Percentiles rank a stretch among this genome's conserved stretches.
phyloP scores from a whole-genome alignment of 2,329 filamentous ascomycete species.

The Pseudocercospora crystallina region DNA sequence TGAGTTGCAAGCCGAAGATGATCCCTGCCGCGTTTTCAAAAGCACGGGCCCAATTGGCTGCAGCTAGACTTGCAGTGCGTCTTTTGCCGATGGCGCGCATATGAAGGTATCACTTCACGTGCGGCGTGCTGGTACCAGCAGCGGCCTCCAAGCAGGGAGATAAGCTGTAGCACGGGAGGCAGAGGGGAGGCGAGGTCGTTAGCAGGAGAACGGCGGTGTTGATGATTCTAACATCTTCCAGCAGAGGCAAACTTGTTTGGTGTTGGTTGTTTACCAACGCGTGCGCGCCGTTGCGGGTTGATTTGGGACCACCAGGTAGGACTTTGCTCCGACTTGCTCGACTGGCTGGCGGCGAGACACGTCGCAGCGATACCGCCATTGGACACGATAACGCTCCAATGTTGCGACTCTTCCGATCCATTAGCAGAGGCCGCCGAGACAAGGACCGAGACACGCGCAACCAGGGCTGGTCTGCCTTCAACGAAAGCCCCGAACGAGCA shows the following conservation, averaged over 20 bases:
- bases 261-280: conserved; percentile 5
- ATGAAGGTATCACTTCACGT: conserved; percentile 14
- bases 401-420: conserved; percentile 27
- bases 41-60: too few species aligned
- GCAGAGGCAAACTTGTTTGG: too few species aligned
- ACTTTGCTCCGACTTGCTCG: too few species aligned
- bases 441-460: conserved; percentile 11
- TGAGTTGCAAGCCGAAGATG: too few species aligned
- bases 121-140: background rate
- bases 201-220: too few species aligned
- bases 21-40: too few species aligned
- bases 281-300: conserved; percentile 5
- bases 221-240: too few species aligned
- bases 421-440: conserved; percentile 25
- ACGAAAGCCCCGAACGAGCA: conserved; percentile 27
- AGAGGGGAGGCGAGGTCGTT: background rate
- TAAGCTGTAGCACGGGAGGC: conserved; percentile 8
- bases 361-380: background rate
- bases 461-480: conserved; percentile 20
- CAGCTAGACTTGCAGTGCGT: background rate
- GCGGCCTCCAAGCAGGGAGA: conserved; percentile 1
- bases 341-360: conserved; percentile 4
- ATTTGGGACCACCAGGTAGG: background rate
- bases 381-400: conserved; percentile 11
- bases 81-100: conserved; percentile 10